Conservation (phyloP, 495 filamentous ascomycete genomes). For the Wilcoxina mikolae region DNA sequence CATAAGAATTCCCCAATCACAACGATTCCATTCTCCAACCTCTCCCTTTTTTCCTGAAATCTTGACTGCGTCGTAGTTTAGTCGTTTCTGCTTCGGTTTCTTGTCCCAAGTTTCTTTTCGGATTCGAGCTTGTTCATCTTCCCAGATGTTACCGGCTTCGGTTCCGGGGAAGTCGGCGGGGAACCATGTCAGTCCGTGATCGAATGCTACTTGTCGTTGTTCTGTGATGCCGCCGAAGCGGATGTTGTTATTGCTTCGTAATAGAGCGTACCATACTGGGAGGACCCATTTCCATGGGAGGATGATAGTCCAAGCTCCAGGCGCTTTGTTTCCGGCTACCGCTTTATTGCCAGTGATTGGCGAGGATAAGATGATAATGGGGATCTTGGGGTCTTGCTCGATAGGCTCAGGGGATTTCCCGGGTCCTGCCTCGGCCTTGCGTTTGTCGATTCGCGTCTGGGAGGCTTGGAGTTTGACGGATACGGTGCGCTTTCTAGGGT, state of each 20-base stretch:
- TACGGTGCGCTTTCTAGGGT: constrained; percentile 46
- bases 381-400: constrained; percentile 63
- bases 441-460: constrained; percentile 75
- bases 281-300: constrained; percentile 84
- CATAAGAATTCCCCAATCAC: constrained; percentile 66
- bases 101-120: constrained; percentile 57
- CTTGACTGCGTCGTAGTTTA: constrained; percentile 61
- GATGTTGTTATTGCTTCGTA: constrained; percentile 66
- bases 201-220: constrained; percentile 65
- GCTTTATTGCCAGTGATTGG: constrained; percentile 7
- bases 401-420: constrained; percentile 47
- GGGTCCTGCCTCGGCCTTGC: constrained; percentile 51
- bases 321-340: not conserved
- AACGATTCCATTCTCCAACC: constrained; percentile 67
- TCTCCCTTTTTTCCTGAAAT: constrained; percentile 70
- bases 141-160: constrained; percentile 63
- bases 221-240: constrained; percentile 73
- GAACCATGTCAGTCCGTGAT: constrained; percentile 37
- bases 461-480: constrained; percentile 46
- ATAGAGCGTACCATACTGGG: constrained; percentile 72
- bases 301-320: constrained; percentile 66
- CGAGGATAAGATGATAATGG: constrained; percentile 55
- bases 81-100: constrained; percentile 66
- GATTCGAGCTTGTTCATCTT: constrained; percentile 45
- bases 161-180: constrained; percentile 68